phyloP scores from a whole-genome alignment of 208 protist species.

The Leishmania gerbilli region DNA sequence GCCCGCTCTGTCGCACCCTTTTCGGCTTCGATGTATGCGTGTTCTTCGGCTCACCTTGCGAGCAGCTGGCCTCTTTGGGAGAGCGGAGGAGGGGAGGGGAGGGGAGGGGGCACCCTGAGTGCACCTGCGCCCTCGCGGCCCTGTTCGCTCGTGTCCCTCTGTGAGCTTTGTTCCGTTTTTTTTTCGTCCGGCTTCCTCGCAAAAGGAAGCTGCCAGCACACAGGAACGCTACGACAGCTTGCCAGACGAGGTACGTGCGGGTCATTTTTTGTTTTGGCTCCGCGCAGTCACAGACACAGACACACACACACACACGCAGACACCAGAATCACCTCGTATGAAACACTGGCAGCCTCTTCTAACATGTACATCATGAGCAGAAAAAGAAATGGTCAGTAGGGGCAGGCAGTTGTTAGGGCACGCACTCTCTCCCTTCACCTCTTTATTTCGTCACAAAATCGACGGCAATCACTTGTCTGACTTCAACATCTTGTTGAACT shows the following conservation, averaged over 20 bases:
- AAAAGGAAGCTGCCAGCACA: not conserved
- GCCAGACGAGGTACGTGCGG: too few species aligned
- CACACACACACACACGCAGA: not conserved
- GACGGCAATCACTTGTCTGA: conserved; percentile 28
- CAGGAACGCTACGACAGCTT: not conserved
- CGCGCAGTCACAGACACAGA: not conserved
- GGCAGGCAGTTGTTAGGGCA: not conserved
- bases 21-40: not conserved
- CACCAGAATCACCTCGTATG: not conserved
- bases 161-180: not conserved
- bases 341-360: too few species aligned
- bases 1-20: not conserved
- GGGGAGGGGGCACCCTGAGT: not conserved
- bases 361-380: conserved; percentile 4
- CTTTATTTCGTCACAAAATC: conserved; percentile 6
- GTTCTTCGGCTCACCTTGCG: not conserved
- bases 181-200: not conserved
- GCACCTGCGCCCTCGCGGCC: not conserved
- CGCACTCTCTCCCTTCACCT: not conserved
- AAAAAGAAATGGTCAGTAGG: not conserved
- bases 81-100: not conserved
- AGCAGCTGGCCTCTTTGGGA: too few species aligned
- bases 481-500: conserved; percentile 96
- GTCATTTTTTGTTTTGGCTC: too few species aligned
- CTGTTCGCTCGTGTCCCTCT: not conserved